Evolutionary conservation across 306 rosid species (phyloP).

Genomic region (Quercus mongolica): DNA sequence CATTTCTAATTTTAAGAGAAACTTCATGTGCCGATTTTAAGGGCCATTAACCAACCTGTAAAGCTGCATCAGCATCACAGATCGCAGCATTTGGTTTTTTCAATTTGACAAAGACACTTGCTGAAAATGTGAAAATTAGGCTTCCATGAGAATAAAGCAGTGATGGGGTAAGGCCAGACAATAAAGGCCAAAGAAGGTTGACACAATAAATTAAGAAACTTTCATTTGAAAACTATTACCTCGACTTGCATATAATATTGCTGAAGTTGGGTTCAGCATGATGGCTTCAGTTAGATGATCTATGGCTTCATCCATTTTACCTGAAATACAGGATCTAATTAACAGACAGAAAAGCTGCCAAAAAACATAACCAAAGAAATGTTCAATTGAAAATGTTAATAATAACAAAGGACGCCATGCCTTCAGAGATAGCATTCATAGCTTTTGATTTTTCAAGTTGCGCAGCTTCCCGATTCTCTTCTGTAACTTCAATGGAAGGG

Average conservation of each 20-base stretch:
- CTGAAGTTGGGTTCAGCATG: conserved; percentile 69
- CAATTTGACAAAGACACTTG: conserved; percentile 54
- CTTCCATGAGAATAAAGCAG: conserved; percentile 13
- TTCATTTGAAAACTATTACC: conserved; percentile 30
- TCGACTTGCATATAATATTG: conserved; percentile 80
- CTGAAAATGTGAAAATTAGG: conserved; percentile 45
- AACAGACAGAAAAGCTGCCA: not conserved
- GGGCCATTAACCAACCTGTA: conserved; percentile 42
- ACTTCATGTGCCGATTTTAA: not conserved
- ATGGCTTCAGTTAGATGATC: conserved; percentile 71
- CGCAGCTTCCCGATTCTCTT: conserved; percentile 63
- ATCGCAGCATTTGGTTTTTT: conserved; percentile 88
- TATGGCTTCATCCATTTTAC: conserved; percentile 64
- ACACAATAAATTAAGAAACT: not conserved
- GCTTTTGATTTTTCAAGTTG: conserved; percentile 63
- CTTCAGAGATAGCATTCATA: conserved; percentile 50
- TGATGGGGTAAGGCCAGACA: not conserved
- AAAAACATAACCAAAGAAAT: conserved; percentile 11
- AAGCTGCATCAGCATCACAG: conserved; percentile 76
- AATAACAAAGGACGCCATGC: conserved; percentile 27
- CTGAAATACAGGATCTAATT: conserved; percentile 33
- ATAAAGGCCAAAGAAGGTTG: not conserved
- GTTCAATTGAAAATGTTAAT: not conserved
- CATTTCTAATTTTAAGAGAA: not conserved
- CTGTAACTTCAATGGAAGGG: conserved; percentile 56